Percentiles rank a stretch among this genome's conserved stretches.
phyloP scores from a whole-genome alignment of 2,329 filamentous ascomycete species.

The Talaromyces funiculosus region DNA sequence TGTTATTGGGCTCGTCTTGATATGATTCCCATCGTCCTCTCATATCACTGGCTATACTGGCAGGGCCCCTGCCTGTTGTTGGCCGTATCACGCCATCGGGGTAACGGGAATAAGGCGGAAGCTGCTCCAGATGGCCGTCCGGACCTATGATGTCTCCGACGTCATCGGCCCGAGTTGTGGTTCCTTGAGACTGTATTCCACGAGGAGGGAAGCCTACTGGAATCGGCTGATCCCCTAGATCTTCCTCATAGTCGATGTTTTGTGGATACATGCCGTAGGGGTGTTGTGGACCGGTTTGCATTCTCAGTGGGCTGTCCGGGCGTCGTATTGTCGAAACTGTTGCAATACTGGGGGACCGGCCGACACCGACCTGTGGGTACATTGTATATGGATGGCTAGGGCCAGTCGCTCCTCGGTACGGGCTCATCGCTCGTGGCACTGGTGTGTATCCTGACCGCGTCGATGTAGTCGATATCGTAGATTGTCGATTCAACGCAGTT shows the following conservation, averaged over 20 bases:
- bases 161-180: constrained; percentile 62
- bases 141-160: constrained; percentile 80
- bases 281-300: constrained; percentile 65
- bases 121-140: constrained; percentile 81
- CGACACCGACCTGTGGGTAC: constrained; percentile 65
- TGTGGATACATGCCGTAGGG: constrained; percentile 85
- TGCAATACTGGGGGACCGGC: constrained; percentile 59
- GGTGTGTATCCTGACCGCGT: constrained; percentile 38
- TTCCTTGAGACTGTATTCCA: constrained; percentile 57
- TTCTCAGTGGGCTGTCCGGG: constrained; percentile 54
- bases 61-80: constrained; percentile 44
- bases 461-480: constrained; percentile 23
- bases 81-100: constrained; percentile 63
- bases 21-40: constrained; percentile 20
- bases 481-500: constrained; percentile 29
- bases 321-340: constrained; percentile 63
- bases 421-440: constrained; percentile 51
- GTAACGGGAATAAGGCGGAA: constrained; percentile 87
- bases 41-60: constrained; percentile 29
- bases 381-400: constrained; percentile 81
- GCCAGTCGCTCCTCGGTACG: constrained; percentile 63
- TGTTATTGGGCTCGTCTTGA: constrained; percentile 26
- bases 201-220: constrained; percentile 67
- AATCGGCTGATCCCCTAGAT: constrained; percentile 46
- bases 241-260: constrained; percentile 60